Conservation (phyloP, 345 rosid genomes). For the Rhodamnia rubescens region DNA sequence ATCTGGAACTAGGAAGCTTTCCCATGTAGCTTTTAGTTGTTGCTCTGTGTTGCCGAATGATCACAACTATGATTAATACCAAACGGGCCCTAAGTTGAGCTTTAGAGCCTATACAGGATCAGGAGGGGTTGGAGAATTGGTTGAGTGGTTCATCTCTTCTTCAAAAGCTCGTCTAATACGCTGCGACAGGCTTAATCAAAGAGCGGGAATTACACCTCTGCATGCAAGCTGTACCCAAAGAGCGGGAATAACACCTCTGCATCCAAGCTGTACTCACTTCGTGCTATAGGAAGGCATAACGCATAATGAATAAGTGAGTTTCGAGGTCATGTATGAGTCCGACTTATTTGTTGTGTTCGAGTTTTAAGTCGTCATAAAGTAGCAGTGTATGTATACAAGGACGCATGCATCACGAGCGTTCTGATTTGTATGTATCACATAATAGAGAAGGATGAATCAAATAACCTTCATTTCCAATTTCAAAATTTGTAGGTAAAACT, state of each 20-base stretch:
- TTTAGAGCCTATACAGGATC: background rate
- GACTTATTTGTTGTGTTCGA: background rate
- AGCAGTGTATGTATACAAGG: background rate
- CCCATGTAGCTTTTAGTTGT: background rate
- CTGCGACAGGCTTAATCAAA: background rate
- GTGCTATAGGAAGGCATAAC: background rate
- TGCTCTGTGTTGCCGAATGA: background rate
- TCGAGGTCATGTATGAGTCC: background rate
- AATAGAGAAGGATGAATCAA: background rate
- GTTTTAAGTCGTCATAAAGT: background rate
- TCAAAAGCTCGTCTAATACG: background rate
- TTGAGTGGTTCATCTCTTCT: background rate
- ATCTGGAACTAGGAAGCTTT: background rate
- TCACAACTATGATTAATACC: background rate
- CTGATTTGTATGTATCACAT: background rate
- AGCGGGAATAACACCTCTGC: background rate
- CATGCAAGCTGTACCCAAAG: background rate
- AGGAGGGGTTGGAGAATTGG: background rate
- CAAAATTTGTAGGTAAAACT: background rate
- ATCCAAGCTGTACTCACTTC: background rate
- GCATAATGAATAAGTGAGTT: background rate
- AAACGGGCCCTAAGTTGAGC: background rate
- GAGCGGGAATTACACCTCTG: background rate
- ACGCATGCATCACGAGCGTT: background rate
- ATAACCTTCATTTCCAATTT: background rate